Conservation (phyloP, 305 asterid species). For the Fraxinus sp. region DNA sequence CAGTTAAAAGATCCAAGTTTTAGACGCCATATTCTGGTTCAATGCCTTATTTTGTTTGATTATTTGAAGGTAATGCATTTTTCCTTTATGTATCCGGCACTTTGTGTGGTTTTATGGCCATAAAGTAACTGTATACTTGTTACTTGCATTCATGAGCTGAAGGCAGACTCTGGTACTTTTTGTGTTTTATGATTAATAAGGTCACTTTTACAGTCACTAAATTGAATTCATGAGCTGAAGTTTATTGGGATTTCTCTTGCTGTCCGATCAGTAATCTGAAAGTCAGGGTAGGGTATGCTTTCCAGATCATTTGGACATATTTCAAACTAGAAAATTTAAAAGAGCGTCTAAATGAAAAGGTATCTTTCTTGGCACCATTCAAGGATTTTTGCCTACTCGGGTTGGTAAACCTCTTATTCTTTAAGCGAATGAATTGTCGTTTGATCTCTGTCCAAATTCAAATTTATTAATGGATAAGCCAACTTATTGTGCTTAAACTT, state of each 20-base stretch:
- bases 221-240: not conserved
- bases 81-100: constrained; percentile 16
- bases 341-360: constrained; percentile 2
- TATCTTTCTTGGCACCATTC: not conserved
- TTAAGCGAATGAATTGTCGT: constrained; percentile 9
- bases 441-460: constrained; percentile 17
- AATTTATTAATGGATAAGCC: constrained; percentile 8
- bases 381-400: not conserved
- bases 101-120: not conserved
- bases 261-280: not conserved
- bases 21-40: constrained; percentile 90
- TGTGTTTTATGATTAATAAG: not conserved
- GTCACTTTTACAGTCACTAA: not conserved
- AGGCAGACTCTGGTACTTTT: not conserved
- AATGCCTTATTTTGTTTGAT: constrained; percentile 90
- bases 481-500: constrained; percentile 13
- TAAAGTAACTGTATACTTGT: not conserved
- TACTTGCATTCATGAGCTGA: not conserved
- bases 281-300: not conserved
- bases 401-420: not conserved
- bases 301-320: constrained; percentile 11
- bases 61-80: constrained; percentile 71
- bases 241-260: not conserved
- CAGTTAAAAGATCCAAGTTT: constrained; percentile 98
- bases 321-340: constrained; percentile 10